Evolutionary conservation across 306 rosid genomes (phyloP).

Genomic region (Vigna radiata): DNA sequence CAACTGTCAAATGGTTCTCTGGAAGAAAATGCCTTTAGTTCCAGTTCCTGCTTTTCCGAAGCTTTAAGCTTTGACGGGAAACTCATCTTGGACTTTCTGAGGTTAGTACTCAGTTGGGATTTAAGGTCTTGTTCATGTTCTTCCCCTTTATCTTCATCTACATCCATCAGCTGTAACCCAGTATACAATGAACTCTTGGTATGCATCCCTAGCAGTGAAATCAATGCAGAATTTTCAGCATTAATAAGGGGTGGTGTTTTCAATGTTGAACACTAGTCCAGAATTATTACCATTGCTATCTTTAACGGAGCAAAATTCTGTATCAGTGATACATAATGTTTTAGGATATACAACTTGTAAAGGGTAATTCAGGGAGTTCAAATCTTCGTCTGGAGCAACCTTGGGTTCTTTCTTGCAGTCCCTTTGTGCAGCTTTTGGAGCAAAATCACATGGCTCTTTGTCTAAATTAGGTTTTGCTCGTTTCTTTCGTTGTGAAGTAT

Average conservation of each 20-base stretch:
- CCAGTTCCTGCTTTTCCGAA: conserved; percentile 48
- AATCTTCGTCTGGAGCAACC: conserved; percentile 47
- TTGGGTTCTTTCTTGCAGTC: conserved; percentile 46
- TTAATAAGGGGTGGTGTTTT: conserved; percentile 29
- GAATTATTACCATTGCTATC: conserved; percentile 29
- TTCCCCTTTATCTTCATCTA: conserved; percentile 19
- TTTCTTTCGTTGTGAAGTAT: conserved; percentile 35
- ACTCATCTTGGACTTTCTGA: conserved; percentile 36
- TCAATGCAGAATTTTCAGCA: conserved; percentile 43
- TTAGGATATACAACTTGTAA: conserved; percentile 40
- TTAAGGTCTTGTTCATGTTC: conserved; percentile 28
- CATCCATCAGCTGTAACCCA: conserved; percentile 45
- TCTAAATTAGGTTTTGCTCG: conserved; percentile 53
- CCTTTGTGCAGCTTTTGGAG: conserved; percentile 44
- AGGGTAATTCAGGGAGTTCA: conserved; percentile 43
- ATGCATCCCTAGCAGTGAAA: conserved; percentile 47
- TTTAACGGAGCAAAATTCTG: conserved; percentile 40
- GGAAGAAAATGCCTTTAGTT: conserved; percentile 34
- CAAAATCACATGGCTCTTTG: conserved; percentile 50
- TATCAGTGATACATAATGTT: conserved; percentile 28
- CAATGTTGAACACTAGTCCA: conserved; percentile 8
- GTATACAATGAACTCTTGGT: conserved; percentile 22
- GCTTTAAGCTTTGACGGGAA: conserved; percentile 25
- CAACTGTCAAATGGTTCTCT: conserved; percentile 34
- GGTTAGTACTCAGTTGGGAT: conserved; percentile 27